phyloP scores from a whole-genome alignment of 352 stramenopile species.

The Blastocystis sp. region DNA sequence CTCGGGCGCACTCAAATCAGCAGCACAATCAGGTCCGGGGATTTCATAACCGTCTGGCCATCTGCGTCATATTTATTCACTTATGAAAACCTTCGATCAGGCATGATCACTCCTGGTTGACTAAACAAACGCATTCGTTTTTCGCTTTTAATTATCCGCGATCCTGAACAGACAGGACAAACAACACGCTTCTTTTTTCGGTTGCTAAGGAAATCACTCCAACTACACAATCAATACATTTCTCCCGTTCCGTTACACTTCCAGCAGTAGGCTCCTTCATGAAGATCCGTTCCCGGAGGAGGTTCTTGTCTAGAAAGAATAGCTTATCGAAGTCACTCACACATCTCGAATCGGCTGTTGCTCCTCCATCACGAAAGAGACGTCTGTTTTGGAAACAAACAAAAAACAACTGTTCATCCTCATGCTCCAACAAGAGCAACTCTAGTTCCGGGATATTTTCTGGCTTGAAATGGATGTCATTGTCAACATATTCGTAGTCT shows the following conservation, averaged over 20 bases:
- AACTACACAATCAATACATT: background rate
- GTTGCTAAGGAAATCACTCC: background rate
- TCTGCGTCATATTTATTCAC: background rate
- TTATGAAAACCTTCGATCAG: background rate
- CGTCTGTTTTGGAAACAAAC: background rate
- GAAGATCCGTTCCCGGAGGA: constrained; percentile 54
- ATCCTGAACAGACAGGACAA: constrained; percentile 35
- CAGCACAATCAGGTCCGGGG: constrained; percentile 11
- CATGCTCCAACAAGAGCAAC: constrained; percentile 9
- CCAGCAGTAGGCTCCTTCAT: constrained; percentile 55
- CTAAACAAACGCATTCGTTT: constrained; percentile 37
- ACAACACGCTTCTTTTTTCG: constrained; percentile 22
- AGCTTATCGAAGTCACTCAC: background rate
- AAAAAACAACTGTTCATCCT: background rate
- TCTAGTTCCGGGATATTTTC: constrained; percentile 28
- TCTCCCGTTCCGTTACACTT: constrained; percentile 56
- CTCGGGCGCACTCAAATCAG: background rate
- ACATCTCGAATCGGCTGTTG: background rate
- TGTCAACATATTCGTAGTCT: constrained; percentile 40
- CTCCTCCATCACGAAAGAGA: background rate
- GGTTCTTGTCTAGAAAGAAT: constrained; percentile 20
- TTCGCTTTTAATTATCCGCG: constrained; percentile 8
- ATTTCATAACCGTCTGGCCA: constrained; percentile 28
- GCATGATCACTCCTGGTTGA: constrained; percentile 55
- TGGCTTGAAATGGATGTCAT: constrained; percentile 53